Conservation (phyloP, 2,329 filamentous ascomycete genomes). For the Ascomycota sp. region DNA sequence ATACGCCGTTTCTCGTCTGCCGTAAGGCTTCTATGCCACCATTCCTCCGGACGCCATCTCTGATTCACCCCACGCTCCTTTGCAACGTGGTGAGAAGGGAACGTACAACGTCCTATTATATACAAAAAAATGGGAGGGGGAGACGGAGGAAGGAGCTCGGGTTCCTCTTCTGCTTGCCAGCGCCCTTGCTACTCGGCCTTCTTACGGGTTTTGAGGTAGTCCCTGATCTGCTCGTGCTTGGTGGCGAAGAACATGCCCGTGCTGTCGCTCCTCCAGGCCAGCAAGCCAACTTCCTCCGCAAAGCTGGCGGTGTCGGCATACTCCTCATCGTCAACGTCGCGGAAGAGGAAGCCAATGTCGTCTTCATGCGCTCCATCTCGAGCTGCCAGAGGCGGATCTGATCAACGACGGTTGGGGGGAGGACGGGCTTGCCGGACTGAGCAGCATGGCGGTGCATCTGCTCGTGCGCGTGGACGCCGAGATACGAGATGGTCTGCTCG, state of each 20-base stretch:
- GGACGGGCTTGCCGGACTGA: conserved; percentile 41
- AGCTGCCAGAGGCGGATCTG: conserved; percentile 96
- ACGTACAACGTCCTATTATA: too few relatives aligned
- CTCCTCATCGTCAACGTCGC: conserved; percentile 61
- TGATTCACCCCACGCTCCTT: too few relatives aligned
- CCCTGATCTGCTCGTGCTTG: conserved; percentile 70
- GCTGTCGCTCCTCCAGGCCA: conserved; percentile 68
- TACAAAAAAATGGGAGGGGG: neutral
- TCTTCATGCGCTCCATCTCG: conserved; percentile 84
- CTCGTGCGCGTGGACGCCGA: conserved; percentile 81
- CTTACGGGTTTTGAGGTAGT: conserved; percentile 52
- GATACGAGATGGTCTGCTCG: conserved; percentile 86
- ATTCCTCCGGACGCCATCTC: too few relatives aligned
- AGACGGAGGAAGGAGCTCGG: neutral
- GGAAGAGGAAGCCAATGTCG: conserved; percentile 73
- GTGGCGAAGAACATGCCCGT: conserved; percentile 81
- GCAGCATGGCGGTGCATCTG: conserved; percentile 59
- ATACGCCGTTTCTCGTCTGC: too few relatives aligned
- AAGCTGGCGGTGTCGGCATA: conserved; percentile 55
- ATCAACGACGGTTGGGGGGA: conserved; percentile 90
- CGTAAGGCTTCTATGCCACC: too few relatives aligned
- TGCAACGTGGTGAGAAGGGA: too few relatives aligned
- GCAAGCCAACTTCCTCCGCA: conserved; percentile 75
- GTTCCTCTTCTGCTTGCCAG: too few relatives aligned
- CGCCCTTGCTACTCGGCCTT: conserved; percentile 22